A percentile compares a stretch with the other conserved stretches of the same genome.
phyloP scores from a whole-genome alignment of 73 alveolate genomes.

The Blepharisma stoltei region DNA sequence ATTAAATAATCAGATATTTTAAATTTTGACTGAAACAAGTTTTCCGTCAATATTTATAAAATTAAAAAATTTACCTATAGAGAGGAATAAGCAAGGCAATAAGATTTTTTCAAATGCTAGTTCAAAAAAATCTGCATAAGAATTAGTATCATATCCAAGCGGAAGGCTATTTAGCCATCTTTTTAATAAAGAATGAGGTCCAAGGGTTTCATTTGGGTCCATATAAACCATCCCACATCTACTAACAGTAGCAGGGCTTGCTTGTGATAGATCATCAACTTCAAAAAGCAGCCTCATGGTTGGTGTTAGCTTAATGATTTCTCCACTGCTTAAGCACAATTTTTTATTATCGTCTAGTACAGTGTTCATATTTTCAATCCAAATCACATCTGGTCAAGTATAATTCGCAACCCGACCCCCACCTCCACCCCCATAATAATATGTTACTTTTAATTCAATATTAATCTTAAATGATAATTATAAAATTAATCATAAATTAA shows the following conservation, averaged over 20 bases:
- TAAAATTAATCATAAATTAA: too few relatives aligned
- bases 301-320: constrained; percentile 92
- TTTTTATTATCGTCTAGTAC: constrained; percentile 98
- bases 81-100: constrained; percentile 30
- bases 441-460: too few relatives aligned
- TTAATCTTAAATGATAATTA: too few relatives aligned
- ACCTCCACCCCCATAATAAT: too few relatives aligned
- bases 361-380: constrained; percentile 99
- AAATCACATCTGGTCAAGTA: constrained; percentile 98
- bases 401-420: constrained; percentile 62
- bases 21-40: too few relatives aligned
- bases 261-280: constrained; percentile 95
- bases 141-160: constrained; percentile 30
- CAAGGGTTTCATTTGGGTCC: constrained; percentile 88
- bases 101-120: constrained; percentile 35
- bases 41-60: constrained; percentile 14
- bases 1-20: too few relatives aligned
- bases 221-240: constrained; percentile 98
- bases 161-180: constrained; percentile 88
- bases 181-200: constrained; percentile 76
- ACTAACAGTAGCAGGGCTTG: constrained; percentile 98
- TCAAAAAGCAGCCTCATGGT: constrained; percentile 93
- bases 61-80: constrained; percentile 42
- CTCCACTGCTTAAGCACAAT: constrained; percentile 95
- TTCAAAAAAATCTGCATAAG: constrained; percentile 38